Percentiles rank a stretch among this genome's conserved stretches.
Conservation (phyloP, 2,329 filamentous ascomycete genomes). For the Colletotrichum tamarilloi region DNA sequence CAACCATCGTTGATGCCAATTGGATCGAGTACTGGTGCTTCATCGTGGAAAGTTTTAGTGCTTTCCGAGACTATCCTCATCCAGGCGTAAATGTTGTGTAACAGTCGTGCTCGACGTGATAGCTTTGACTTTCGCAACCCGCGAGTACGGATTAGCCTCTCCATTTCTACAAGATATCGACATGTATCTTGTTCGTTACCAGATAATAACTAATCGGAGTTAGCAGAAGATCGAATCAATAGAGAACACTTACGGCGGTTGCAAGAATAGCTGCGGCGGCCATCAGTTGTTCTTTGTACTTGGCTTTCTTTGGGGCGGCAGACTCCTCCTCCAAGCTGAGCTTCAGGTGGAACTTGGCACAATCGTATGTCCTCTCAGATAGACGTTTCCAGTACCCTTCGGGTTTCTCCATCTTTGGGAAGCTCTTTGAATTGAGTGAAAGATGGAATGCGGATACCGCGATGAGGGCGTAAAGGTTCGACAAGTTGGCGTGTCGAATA, state of each 20-base stretch:
- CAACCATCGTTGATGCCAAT: too few relatives aligned
- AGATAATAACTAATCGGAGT: not conserved
- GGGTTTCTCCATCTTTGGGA: not conserved
- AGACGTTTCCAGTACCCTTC: not conserved
- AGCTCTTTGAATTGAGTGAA: not conserved
- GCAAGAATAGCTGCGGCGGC: not conserved
- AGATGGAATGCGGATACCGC: constrained; percentile 8
- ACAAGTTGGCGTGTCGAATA: not conserved
- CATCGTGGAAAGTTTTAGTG: not conserved
- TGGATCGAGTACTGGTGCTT: not conserved
- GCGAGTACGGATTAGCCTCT: not conserved
- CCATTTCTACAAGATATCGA: constrained; percentile 4
- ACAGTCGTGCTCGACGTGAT: not conserved
- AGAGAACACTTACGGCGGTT: not conserved
- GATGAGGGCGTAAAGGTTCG: constrained; percentile 7
- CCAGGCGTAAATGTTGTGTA: constrained; percentile 12
- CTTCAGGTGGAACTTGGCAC: not conserved
- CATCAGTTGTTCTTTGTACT: constrained; percentile 23
- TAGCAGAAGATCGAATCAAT: too few relatives aligned
- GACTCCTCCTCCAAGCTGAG: not conserved
- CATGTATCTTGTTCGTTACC: not conserved
- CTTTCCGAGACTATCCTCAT: constrained; percentile 14
- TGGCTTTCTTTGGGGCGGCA: not conserved
- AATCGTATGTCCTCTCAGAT: not conserved
- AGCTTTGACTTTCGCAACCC: not conserved